Evolutionary conservation across 208 protist genomes (phyloP), one percentile per base, ranked within the genome.

Genomic region (Crithidia mellificae): DNA sequence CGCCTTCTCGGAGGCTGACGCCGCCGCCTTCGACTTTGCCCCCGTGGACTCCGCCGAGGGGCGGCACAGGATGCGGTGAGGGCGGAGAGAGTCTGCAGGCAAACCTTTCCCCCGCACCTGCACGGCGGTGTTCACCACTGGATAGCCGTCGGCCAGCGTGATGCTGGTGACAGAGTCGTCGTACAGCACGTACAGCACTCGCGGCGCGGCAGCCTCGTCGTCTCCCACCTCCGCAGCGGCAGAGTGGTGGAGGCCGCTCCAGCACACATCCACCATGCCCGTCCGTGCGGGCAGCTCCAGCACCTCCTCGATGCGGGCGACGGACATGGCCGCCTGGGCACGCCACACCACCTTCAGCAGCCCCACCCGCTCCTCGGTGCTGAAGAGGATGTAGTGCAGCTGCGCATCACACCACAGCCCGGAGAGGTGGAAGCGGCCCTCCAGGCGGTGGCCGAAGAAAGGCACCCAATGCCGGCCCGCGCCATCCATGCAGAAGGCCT

Each of bases 321-420:
- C 58, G 46, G 78, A 56, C 63, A 84, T 58, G 19, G 78, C 78
- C n/a, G 56, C 66, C 44, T 84, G 78, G 8, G 70, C 72, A 17
- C 75, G 64, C 88, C 87, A 93, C 49, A 39, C 53, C 38, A 92
- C 63, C 61, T 67, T 64, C 56, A 84, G 34, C 50, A 96, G 43
- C 15, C 84, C 84, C 12, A 88, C 62, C 11, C 91, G 85, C 63
- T 91, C 91, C 71, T 93, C 88, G 38, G 91, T 96, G n/a, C 72
- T 68, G 68, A 92, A 85, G 46, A 90, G 69, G 12, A 96, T 75
- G 64, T 86, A 85, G 49, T 80, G 56, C 58, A 93, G 70, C 43
- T 54, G 55, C 12, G 67, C 58, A 63, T 96, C 84, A 69, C 83
- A 89, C 86, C 87, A 96, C 19, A 93, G 62, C 14, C 81, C 79